Percentiles rank a stretch among this genome's conserved stretches.
phyloP scores from a whole-genome alignment of 306 rosid species.

The Abrus pulchellus region DNA sequence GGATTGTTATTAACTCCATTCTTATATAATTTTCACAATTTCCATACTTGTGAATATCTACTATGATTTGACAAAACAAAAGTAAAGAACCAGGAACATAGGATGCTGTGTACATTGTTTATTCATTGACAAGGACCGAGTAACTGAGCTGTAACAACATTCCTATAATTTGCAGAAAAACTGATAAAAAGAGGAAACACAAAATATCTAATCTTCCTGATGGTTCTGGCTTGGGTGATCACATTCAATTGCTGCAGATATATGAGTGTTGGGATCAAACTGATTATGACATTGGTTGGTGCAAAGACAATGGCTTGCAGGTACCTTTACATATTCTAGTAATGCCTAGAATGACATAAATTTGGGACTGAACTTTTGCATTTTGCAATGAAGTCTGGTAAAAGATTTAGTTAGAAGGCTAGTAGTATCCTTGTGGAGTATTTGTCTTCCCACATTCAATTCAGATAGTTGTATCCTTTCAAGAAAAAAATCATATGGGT shows the following conservation, averaged over 20 bases:
- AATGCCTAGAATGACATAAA: slow-evolving; percentile 19
- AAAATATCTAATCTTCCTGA: slow-evolving; percentile 74
- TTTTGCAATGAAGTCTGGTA: slow-evolving; percentile 40
- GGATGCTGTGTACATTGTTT: slow-evolving; percentile 10
- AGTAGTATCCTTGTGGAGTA: slow-evolving; percentile 26
- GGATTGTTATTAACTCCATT: slow-evolving; percentile 3
- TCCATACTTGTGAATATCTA: slow-evolving; percentile 27
- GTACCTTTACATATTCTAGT: slow-evolving; percentile 51
- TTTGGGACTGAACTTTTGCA: slow-evolving; percentile 36
- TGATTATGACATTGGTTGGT: slow-evolving; percentile 82
- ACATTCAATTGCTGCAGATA: slow-evolving; percentile 90
- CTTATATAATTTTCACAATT: slow-evolving; percentile 18
- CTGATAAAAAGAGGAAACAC: slow-evolving; percentile 87
- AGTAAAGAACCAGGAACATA: background rate
- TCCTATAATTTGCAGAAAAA: slow-evolving; percentile 63
- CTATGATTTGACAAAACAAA: slow-evolving; percentile 9
- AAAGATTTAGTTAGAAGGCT: slow-evolving; percentile 38
- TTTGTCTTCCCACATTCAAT: slow-evolving; percentile 29
- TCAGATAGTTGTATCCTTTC: slow-evolving; percentile 31
- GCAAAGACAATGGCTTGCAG: slow-evolving; percentile 88
- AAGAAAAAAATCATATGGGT: slow-evolving; percentile 19
- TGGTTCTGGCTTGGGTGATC: slow-evolving; percentile 97
- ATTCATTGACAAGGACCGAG: slow-evolving; percentile 18
- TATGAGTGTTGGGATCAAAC: slow-evolving; percentile 80
- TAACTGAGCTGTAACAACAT: slow-evolving; percentile 41